Conservation (phyloP, 495 filamentous ascomycete genomes). For the Talaromyces proteolyticus region DNA sequence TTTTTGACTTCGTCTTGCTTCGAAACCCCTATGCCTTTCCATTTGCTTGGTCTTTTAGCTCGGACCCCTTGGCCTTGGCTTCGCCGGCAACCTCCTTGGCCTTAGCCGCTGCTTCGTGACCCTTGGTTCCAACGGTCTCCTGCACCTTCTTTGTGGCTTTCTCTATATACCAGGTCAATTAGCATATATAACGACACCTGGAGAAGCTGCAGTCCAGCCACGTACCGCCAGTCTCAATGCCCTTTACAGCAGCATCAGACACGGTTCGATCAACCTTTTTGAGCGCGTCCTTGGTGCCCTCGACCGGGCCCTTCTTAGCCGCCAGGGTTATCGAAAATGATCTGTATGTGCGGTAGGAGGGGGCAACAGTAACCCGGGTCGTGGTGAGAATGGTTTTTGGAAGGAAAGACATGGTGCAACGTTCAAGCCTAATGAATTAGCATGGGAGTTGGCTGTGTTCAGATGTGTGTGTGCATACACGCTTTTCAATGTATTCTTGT, state of each 20-base stretch:
- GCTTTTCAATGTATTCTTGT: background rate
- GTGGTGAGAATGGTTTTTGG: conserved; percentile 9
- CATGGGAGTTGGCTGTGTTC: background rate
- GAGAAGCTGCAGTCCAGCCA: no score
- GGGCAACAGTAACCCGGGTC: conserved; percentile 13
- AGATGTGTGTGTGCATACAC: background rate
- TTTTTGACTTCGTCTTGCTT: conserved; percentile 15
- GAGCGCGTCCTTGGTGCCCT: conserved; percentile 48
- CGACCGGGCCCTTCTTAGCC: conserved; percentile 30
- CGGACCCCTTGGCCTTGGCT: conserved; percentile 36
- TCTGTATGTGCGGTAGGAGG: conserved; percentile 1
- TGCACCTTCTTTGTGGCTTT: conserved; percentile 36
- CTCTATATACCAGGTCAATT: conserved; percentile 28
- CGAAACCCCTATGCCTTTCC: conserved; percentile 35
- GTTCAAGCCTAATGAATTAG: background rate
- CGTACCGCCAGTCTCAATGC: conserved; percentile 53
- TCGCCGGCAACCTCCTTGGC: conserved; percentile 33
- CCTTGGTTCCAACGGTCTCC: conserved; percentile 25
- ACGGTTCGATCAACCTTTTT: conserved; percentile 50
- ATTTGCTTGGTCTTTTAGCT: conserved; percentile 32
- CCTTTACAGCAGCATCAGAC: conserved; percentile 52
- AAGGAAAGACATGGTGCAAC: conserved; percentile 21
- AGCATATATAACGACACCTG: background rate
- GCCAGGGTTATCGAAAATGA: conserved; percentile 5
- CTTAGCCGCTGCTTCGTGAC: conserved; percentile 28